A percentile compares a stretch with the other conserved stretches of the same genome.
Conservation (phyloP, 2,329 filamentous ascomycete genomes). For the Allantophomopsis lycopodina region DNA sequence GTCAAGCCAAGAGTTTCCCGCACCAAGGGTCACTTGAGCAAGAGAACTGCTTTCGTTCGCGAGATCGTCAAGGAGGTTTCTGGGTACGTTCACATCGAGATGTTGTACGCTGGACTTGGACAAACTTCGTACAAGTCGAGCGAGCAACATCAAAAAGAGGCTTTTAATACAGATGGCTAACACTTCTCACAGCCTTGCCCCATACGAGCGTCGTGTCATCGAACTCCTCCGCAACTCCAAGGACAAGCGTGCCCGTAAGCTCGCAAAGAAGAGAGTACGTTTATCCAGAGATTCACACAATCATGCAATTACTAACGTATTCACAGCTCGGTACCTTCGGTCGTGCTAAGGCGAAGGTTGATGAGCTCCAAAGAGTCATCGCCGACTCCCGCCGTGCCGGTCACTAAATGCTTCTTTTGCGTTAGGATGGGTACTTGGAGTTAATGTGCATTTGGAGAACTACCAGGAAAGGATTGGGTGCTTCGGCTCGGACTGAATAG, state of each 20-base stretch:
- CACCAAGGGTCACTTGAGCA: conserved; percentile 92
- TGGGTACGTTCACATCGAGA: conserved; percentile 46
- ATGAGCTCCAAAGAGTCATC: conserved; percentile 97
- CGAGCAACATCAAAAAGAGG: too few species aligned
- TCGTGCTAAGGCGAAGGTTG: conserved; percentile 98
- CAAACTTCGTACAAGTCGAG: neutral
- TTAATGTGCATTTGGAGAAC: too few species aligned
- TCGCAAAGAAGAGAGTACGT: conserved; percentile 96
- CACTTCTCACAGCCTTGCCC: conserved; percentile 49
- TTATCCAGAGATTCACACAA: neutral
- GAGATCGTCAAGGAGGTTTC: conserved; percentile 98
- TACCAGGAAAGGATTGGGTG: too few species aligned
- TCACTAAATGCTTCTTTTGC: conserved; percentile 37
- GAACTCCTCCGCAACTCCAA: conserved; percentile 98
- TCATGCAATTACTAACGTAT: neutral
- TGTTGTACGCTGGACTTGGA: neutral
- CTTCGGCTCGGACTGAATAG: too few species aligned
- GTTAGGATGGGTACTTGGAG: too few species aligned
- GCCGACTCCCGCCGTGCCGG: conserved; percentile 78
- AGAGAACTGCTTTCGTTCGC: conserved; percentile 92
- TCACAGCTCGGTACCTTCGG: conserved; percentile 88
- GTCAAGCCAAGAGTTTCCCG: conserved; percentile 66
- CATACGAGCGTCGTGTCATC: conserved; percentile 97
- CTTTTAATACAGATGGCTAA: conserved; percentile 14
- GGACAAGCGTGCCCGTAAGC: conserved; percentile 98